A percentile compares a stretch with the other conserved stretches of the same genome.
These are phyloP conservation scores for Penicillium sp. DNA, from an alignment of 2,329 filamentous ascomycete species.

Conservation along the genomic window DNA sequence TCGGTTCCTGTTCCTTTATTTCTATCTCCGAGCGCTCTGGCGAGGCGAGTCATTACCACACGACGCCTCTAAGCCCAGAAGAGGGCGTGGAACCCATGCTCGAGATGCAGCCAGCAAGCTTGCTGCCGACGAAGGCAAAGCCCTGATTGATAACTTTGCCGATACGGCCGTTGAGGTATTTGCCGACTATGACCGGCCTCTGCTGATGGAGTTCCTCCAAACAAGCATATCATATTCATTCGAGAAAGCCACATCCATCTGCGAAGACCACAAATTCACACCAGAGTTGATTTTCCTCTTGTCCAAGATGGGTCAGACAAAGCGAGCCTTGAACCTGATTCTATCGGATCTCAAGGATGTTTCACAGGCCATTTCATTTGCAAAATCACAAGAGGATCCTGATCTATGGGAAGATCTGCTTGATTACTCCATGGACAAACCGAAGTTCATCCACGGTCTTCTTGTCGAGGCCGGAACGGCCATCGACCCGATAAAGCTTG, in stretches of 20 bases:
- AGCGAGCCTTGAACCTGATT: constrained; percentile 86
- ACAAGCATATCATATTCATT: constrained; percentile 85
- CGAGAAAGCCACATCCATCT: constrained; percentile 69
- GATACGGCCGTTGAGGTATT: constrained; percentile 86
- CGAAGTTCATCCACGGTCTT: constrained; percentile 85
- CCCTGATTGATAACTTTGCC: constrained; percentile 80
- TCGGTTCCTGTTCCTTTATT: constrained; percentile 76
- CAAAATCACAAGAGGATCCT: constrained; percentile 86
- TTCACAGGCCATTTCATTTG: constrained; percentile 87
- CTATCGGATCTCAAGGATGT: constrained; percentile 92
- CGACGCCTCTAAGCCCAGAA: constrained; percentile 34
- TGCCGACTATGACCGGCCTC: constrained; percentile 72
- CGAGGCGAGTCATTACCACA: constrained; percentile 63
- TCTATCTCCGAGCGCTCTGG: constrained; percentile 89
- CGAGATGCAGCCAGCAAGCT: constrained; percentile 49
- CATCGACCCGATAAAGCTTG: constrained; percentile 87
- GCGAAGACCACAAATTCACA: constrained; percentile 76
- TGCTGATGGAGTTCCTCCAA: constrained; percentile 86
- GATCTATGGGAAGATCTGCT: constrained; percentile 95
- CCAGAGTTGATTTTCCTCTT: constrained; percentile 94
- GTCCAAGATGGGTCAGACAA: constrained; percentile 91
- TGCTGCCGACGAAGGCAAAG: constrained; percentile 57
- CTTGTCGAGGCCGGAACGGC: constrained; percentile 92
- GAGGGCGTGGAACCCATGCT: constrained; percentile 38
- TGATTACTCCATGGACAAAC: constrained; percentile 96